Evolutionary conservation across 441 rosid species (phyloP), one percentile per base, ranked within the genome.

Genomic region (Eugenia klotzschiana): DNA sequence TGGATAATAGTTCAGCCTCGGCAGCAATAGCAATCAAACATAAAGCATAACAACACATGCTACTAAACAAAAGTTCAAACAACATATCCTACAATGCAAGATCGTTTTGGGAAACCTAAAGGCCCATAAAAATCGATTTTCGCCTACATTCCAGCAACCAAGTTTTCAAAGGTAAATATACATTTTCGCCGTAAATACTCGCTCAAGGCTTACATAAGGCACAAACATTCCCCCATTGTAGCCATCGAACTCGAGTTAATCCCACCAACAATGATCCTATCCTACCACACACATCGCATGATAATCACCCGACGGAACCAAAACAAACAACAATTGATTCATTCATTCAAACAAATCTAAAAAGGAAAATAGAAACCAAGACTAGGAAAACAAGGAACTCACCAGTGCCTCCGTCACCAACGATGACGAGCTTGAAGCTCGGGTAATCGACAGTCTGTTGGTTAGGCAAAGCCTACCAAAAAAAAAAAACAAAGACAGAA

Each of bases 401-500:
- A 93, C 96, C 96, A 52, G 96, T 93, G 60, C 96, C 96, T 80
- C 96, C 95, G 84, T 94, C 95, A 13, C 95, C 97, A 27, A 93
- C 94, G 83, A 94, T 91, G 20, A 94, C 95, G 84, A 93, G 94
- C 92, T 94, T 94, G 90, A 93, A 92, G 91, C 90, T 93, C 51
- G 94, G 95, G 87, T 95, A 95, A 80, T 91, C 91, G 6, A 94
- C 98, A 57, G 97, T 93, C 86, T 91, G 94, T 85, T 95, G 98
- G 85, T 91, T 94, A 2, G 98, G 98, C 86, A 94, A 86, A 87
- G 98, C 98, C 98, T 94, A 37, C 40, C 40, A 37, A 37, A 56
- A 79, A 15, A 15, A 40, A 11, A 79, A 57, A n/a, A 23, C 56
- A 14, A 43, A 3, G 26, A 50, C 6, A 53, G 14, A 22, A 55